Conservation (phyloP, 805 yeast species). For the Ogataea siamensis region DNA sequence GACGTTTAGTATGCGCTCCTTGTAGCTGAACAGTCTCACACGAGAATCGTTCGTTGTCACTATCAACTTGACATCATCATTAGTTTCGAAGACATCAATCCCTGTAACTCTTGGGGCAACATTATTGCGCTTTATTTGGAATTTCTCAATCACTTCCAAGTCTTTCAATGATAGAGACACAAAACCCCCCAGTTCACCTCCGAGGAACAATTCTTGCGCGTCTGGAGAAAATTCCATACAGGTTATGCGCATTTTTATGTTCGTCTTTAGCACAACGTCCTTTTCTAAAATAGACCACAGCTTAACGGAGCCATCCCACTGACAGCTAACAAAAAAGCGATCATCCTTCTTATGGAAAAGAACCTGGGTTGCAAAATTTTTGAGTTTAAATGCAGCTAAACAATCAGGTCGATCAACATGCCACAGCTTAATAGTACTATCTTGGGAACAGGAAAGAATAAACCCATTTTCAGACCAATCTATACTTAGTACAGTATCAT, state of each 20-base stretch:
- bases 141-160: constrained; percentile 44
- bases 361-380: constrained; percentile 81
- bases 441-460: constrained; percentile 78
- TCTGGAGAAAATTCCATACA: constrained; percentile 71
- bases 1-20: constrained; percentile 53
- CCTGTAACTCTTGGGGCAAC: constrained; percentile 72
- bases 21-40: constrained; percentile 61
- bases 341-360: constrained; percentile 85
- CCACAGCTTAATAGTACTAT: constrained; percentile 81
- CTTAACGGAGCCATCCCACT: constrained; percentile 69
- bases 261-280: constrained; percentile 56
- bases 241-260: constrained; percentile 67
- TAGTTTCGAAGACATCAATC: constrained; percentile 46
- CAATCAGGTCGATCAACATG: constrained; percentile 67
- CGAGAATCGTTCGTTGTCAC: constrained; percentile 83
- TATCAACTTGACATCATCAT: constrained; percentile 36
- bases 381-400: constrained; percentile 62
- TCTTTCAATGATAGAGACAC: constrained; percentile 62
- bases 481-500: constrained; percentile 65
- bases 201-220: constrained; percentile 59
- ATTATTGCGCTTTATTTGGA: constrained; percentile 45
- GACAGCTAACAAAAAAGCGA: constrained; percentile 79
- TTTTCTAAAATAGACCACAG: constrained; percentile 85
- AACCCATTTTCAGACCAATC: constrained; percentile 91
- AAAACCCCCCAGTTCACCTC: constrained; percentile 76